A percentile compares a stretch with the other conserved stretches of the same genome.
Conservation (phyloP, 2,329 filamentous ascomycete genomes). For the Nemania sp. region DNA sequence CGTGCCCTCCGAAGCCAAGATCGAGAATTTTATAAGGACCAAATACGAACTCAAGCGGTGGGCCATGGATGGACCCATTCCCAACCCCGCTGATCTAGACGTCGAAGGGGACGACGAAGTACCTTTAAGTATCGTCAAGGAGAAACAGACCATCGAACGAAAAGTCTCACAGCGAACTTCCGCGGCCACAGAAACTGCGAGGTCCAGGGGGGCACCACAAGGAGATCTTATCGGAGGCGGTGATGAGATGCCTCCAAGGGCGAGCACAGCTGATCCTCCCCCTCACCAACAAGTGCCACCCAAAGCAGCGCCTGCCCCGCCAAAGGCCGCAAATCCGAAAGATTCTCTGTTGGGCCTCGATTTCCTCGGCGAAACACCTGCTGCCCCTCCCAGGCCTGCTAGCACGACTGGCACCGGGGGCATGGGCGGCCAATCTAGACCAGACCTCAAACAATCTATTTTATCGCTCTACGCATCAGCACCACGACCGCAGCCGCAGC, state of each 20-base stretch:
- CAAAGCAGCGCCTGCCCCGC: constrained; percentile 67
- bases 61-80: constrained; percentile 97
- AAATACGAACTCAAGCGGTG: constrained; percentile 99
- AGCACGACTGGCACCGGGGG: constrained; percentile 72
- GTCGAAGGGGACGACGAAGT: constrained; percentile 85
- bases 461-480: constrained; percentile 88
- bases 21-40: constrained; percentile 98
- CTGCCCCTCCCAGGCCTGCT: constrained; percentile 76
- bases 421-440: constrained; percentile 70
- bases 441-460: constrained; percentile 96
- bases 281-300: constrained; percentile 55
- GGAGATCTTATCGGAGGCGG: constrained; percentile 85
- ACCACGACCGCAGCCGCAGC: constrained; percentile 68
- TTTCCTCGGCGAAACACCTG: constrained; percentile 76
- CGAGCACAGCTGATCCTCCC: constrained; percentile 73
- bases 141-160: constrained; percentile 66
- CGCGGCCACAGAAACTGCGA: constrained; percentile 50
- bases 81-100: constrained; percentile 87
- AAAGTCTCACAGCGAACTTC: constrained; percentile 65
- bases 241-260: constrained; percentile 65
- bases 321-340: constrained; percentile 71
- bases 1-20: constrained; percentile 93
- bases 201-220: constrained; percentile 49
- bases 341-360: constrained; percentile 92
- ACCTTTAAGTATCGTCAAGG: constrained; percentile 63